Conservation (phyloP, 2,329 filamentous ascomycete species). For the Microsporum canis region DNA sequence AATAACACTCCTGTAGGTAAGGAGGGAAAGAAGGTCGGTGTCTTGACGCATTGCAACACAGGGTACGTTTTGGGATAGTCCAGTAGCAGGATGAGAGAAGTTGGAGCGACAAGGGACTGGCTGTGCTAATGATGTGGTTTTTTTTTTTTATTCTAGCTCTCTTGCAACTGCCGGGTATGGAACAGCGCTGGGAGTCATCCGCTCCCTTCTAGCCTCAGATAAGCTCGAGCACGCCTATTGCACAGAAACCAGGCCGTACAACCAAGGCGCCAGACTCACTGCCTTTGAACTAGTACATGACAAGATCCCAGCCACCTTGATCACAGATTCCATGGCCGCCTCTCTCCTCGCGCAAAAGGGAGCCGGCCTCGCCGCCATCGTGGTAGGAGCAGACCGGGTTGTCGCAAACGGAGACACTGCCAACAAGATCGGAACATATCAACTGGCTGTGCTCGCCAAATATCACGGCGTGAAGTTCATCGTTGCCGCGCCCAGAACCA, state of each 20-base stretch:
- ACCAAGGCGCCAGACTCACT: slow-evolving; percentile 89
- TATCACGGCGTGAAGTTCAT: slow-evolving; percentile 88
- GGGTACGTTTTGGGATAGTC: slow-evolving; percentile 44
- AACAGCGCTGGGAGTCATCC: slow-evolving; percentile 87
- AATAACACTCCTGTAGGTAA: slow-evolving; percentile 42
- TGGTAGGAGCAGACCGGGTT: slow-evolving; percentile 90
- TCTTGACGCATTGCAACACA: slow-evolving; percentile 96
- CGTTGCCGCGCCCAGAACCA: slow-evolving; percentile 87
- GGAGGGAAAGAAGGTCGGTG: slow-evolving; percentile 52
- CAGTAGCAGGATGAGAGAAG: background rate
- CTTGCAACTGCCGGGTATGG: slow-evolving; percentile 96
- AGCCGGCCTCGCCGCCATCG: slow-evolving; percentile 67
- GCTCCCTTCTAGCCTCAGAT: slow-evolving; percentile 57
- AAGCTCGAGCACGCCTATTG: slow-evolving; percentile 78
- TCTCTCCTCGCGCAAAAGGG: slow-evolving; percentile 55
- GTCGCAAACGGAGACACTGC: slow-evolving; percentile 95
- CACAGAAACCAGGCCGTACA: slow-evolving; percentile 94
- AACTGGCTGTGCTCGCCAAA: slow-evolving; percentile 76
- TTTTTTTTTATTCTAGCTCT: slow-evolving; percentile 44
- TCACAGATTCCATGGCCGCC: slow-evolving; percentile 95
- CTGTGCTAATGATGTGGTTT: background rate
- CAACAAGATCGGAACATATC: slow-evolving; percentile 96
- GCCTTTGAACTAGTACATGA: slow-evolving; percentile 96
- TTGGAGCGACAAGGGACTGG: background rate
- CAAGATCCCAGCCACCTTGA: slow-evolving; percentile 75